phyloP scores from a whole-genome alignment of 768 basidiomycete species.

The Suillus occidentalis region DNA sequence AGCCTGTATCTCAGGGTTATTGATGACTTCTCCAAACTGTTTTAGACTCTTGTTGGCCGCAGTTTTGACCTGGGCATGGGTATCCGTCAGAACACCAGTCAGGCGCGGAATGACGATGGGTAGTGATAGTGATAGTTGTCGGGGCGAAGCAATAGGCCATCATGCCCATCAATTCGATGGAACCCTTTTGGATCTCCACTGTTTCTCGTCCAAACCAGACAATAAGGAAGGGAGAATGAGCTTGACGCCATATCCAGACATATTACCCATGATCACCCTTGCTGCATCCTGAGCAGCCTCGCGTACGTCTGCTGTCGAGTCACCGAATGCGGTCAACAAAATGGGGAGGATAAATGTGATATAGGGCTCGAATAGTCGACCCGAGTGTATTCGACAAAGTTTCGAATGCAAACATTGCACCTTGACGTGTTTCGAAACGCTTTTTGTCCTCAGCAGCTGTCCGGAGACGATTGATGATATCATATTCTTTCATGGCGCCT shows the following conservation, averaged over 20 bases:
- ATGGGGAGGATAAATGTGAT: slow-evolving; percentile 82
- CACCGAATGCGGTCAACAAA: slow-evolving; percentile 83
- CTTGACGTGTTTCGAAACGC: slow-evolving; percentile 82
- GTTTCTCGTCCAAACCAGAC: slow-evolving; percentile 92
- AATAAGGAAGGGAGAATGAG: slow-evolving; percentile 88
- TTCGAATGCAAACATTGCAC: slow-evolving; percentile 93
- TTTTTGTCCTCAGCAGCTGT: slow-evolving; percentile 88
- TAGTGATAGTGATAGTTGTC: slow-evolving; percentile 90
- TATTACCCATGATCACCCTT: slow-evolving; percentile 90
- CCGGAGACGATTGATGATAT: slow-evolving; percentile 71
- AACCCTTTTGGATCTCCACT: slow-evolving; percentile 98
- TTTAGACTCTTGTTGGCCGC: slow-evolving; percentile 96
- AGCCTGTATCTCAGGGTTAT: slow-evolving; percentile 93
- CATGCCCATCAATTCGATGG: slow-evolving; percentile 94
- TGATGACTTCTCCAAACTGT: slow-evolving; percentile 97
- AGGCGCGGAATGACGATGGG: slow-evolving; percentile 97
- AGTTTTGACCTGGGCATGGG: slow-evolving; percentile 91
- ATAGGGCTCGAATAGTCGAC: slow-evolving; percentile 92
- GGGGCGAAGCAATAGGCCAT: slow-evolving; percentile 99
- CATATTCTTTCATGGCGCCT: slow-evolving; percentile 78
- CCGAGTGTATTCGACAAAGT: slow-evolving; percentile 85
- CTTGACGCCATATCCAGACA: slow-evolving; percentile 95
- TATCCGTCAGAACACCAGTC: slow-evolving; percentile 93
- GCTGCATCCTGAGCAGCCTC: slow-evolving; percentile 93
- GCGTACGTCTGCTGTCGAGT: slow-evolving; percentile 81